Conservation (phyloP, 495 filamentous ascomycete species). For the Aspergillus campestris region DNA sequence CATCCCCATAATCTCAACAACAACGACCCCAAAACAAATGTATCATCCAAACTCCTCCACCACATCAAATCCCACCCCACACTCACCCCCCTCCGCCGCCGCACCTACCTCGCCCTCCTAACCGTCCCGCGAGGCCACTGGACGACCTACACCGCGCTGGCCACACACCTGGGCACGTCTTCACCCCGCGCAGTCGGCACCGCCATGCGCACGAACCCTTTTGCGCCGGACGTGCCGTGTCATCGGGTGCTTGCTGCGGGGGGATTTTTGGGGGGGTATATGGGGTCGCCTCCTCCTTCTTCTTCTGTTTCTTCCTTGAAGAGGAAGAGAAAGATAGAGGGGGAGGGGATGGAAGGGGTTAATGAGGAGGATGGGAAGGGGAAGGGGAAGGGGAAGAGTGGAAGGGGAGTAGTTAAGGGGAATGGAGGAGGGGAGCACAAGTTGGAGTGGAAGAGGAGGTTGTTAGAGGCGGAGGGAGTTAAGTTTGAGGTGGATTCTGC, state of each 20-base stretch:
- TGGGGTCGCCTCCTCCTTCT: neutral
- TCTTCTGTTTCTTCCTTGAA: neutral
- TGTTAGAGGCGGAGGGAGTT: slow-evolving; percentile 24
- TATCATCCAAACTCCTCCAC: too few relatives aligned
- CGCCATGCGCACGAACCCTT: slow-evolving; percentile 63
- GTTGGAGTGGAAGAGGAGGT: slow-evolving; percentile 20
- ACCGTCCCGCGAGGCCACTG: slow-evolving; percentile 63
- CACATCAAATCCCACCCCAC: slow-evolving; percentile 20
- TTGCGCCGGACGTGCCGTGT: slow-evolving; percentile 53
- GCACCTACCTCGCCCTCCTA: slow-evolving; percentile 56
- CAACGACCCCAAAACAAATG: too few relatives aligned
- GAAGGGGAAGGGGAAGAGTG: too few relatives aligned
- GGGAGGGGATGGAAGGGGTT: slow-evolving; percentile 17
- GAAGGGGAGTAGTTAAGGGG: too few relatives aligned
- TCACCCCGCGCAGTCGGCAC: slow-evolving; percentile 75
- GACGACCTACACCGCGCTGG: slow-evolving; percentile 65
- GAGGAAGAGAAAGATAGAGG: slow-evolving; percentile 22
- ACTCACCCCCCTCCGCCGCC: slow-evolving; percentile 47
- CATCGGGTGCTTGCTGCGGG: slow-evolving; percentile 33
- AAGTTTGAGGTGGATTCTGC: slow-evolving; percentile 15
- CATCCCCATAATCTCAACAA: slow-evolving; percentile 10
- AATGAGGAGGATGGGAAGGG: too few relatives aligned
- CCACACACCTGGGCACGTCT: slow-evolving; percentile 49
- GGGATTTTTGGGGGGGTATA: slow-evolving; percentile 13
- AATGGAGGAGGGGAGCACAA: slow-evolving; percentile 14